These are phyloP conservation scores for Helotiales sp. DNA, from an alignment of 2,329 filamentous ascomycete species.

Conservation along the genomic window DNA sequence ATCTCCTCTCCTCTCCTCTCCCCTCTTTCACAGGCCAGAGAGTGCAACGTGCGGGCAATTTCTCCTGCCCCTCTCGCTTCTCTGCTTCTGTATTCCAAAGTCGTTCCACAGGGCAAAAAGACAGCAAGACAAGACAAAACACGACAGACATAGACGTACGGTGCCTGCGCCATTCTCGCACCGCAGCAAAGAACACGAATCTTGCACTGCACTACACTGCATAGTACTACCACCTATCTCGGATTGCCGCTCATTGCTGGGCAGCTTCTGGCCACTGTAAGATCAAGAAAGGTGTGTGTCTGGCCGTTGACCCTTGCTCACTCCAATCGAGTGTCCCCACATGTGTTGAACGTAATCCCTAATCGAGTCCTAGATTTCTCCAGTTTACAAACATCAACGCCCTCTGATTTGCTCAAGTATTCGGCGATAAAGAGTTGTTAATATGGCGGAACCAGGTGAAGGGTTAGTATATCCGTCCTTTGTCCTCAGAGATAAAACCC, in stretches of 20 bases:
- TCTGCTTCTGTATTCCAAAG: neutral
- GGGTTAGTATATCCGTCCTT: neutral
- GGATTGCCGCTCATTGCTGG: neutral
- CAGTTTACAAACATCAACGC: neutral
- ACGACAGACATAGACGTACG: neutral
- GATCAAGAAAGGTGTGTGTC: conserved; percentile 1
- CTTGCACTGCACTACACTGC: neutral
- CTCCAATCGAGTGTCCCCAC: conserved; percentile 6
- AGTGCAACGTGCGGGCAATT: conserved; percentile 7
- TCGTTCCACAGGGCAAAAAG: neutral
- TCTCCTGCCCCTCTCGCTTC: neutral
- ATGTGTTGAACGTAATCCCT: conserved; percentile 6
- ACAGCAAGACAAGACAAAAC: neutral
- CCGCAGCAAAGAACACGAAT: conserved; percentile 3
- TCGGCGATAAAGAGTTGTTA: neutral
- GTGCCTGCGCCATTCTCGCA: conserved; percentile 7
- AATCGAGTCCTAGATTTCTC: conserved; percentile 1
- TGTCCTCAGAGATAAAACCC: neutral
- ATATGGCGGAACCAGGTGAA: conserved; percentile 12
- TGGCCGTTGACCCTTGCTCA: neutral
- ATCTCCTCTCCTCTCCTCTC: neutral
- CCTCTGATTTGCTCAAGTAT: neutral
- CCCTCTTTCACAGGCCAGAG: conserved; percentile 5
- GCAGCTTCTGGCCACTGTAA: neutral
- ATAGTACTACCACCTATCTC: neutral